Base-by-base conservation (phyloP, 1,284 basidiomycete species). In the Heliocybe sulcata region DNA sequence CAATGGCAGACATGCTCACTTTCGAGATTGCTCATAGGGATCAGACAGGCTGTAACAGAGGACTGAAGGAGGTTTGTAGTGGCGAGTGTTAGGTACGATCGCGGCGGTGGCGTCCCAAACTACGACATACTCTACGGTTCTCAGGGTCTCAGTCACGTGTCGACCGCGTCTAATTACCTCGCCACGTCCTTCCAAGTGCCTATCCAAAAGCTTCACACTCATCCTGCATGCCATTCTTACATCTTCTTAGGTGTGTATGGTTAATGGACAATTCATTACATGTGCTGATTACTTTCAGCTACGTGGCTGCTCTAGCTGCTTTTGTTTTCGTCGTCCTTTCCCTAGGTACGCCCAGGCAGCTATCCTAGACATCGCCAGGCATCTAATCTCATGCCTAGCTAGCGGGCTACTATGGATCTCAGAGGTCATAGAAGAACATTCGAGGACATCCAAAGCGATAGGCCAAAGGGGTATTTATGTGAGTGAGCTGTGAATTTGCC, bases 391-490 rank as follows among this genome's bases (percentile, higher is more conserved):
- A 52, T 35, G 20, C 57, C 38, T 65, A 95, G 94, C 94, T 52
- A 95, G 91, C 68, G 94, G 94, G 9, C 75, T 98, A 51, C 73
- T 98, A 56, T 95, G 94, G 79, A 75, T 97, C 27, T 94, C 94
- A 2, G 94, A 98, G 69, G 71, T 97, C 50, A 96, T 97, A 60
- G 94, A 98, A 68, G 94, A 98, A 67, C 87, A 96, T 69, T 87
- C 92, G 12, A 81, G 82, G 47, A 64, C 79, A 53, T 90, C 94
- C 8, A 96, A 96, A 71, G 63, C 72, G 1, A 67, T 93, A 20
- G 94, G 94, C 1, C 85, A 90, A 67, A 77, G 90, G 58, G 81
- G 84, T 14, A 90, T 92, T 62, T 95, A 94, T 70, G 94, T 95
- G 66, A 63, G 91, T 80, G 11, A 10, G 3, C 38, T 35, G 12